Conservation (phyloP, 2,329 filamentous ascomycete species). For the Zymoseptoria crescenta region DNA sequence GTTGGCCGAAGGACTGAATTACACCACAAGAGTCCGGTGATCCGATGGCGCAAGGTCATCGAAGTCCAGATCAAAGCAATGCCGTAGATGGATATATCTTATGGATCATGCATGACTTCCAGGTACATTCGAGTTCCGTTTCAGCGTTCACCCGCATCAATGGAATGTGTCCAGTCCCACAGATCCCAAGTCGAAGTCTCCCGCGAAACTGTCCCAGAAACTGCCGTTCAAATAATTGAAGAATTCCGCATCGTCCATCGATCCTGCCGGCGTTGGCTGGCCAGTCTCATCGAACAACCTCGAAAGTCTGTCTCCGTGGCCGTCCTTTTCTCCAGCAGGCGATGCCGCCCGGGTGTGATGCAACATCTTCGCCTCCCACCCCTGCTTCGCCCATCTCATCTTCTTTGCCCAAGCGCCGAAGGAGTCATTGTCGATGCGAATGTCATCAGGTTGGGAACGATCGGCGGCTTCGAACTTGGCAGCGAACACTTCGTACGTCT, state of each 20-base stretch:
- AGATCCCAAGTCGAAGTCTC: constrained; percentile 9
- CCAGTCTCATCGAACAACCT: constrained; percentile 3
- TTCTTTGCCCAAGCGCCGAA: constrained; percentile 25
- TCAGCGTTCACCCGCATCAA: neutral
- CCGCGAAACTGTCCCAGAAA: constrained; percentile 21
- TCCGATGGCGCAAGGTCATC: too few species aligned
- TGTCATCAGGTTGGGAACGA: constrained; percentile 17
- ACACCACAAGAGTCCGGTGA: neutral
- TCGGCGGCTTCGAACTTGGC: constrained; percentile 16
- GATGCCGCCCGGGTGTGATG: neutral
- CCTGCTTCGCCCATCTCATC: constrained; percentile 21
- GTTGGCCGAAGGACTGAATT: neutral
- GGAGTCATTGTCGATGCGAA: constrained; percentile 22
- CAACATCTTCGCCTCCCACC: constrained; percentile 21
- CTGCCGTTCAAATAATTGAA: constrained; percentile 23
- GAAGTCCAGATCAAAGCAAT: neutral
- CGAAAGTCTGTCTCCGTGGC: neutral
- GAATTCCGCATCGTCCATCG: constrained; percentile 20
- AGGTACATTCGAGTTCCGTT: too few species aligned
- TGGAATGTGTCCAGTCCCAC: neutral
- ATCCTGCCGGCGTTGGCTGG: constrained; percentile 20
- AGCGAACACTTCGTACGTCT: constrained; percentile 18
- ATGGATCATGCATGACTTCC: neutral
- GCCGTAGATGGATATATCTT: neutral
- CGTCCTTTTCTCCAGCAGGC: neutral